These are phyloP conservation scores for Venturia carpophila DNA, from an alignment of 2,329 filamentous ascomycete genomes.

Conservation along the genomic window DNA sequence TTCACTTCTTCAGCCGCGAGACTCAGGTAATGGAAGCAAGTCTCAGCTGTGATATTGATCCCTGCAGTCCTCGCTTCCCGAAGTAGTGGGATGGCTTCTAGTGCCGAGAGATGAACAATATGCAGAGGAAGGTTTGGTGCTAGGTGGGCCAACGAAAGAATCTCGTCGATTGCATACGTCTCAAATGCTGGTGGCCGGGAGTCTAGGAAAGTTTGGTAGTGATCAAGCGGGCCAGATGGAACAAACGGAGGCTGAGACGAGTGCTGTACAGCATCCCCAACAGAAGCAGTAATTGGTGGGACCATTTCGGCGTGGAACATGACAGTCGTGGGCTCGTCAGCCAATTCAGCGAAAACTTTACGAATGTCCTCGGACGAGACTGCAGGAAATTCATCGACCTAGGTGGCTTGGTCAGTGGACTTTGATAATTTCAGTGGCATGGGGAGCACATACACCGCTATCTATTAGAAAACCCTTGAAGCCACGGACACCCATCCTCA, in stretches of 20 bases:
- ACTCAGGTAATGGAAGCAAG: constrained; percentile 90
- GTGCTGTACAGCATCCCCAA: constrained; percentile 66
- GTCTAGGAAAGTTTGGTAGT: constrained; percentile 84
- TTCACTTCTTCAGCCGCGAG: constrained; percentile 74
- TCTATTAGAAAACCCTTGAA: constrained; percentile 99
- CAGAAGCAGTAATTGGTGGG: constrained; percentile 72
- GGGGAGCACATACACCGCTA: constrained; percentile 65
- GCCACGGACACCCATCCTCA: constrained; percentile 78
- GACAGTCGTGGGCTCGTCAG: constrained; percentile 74
- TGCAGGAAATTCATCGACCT: constrained; percentile 94
- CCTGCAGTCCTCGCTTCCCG: constrained; percentile 63
- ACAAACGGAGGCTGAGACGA: constrained; percentile 58
- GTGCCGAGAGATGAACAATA: constrained; percentile 89
- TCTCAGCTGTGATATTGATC: constrained; percentile 85
- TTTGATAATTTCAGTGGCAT: background rate
- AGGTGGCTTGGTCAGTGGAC: constrained; percentile 19
- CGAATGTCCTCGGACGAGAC: constrained; percentile 73
- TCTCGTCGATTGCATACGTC: constrained; percentile 81
- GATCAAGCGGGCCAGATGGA: constrained; percentile 62
- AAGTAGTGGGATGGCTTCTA: constrained; percentile 75
- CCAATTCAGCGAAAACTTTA: constrained; percentile 71
- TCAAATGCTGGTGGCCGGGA: constrained; percentile 86
- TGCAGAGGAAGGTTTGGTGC: constrained; percentile 80
- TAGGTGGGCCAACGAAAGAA: constrained; percentile 69
- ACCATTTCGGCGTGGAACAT: constrained; percentile 99